Base-by-base conservation (phyloP, 768 basidiomycete genomes). In the Rhizopogon vinicolor region DNA sequence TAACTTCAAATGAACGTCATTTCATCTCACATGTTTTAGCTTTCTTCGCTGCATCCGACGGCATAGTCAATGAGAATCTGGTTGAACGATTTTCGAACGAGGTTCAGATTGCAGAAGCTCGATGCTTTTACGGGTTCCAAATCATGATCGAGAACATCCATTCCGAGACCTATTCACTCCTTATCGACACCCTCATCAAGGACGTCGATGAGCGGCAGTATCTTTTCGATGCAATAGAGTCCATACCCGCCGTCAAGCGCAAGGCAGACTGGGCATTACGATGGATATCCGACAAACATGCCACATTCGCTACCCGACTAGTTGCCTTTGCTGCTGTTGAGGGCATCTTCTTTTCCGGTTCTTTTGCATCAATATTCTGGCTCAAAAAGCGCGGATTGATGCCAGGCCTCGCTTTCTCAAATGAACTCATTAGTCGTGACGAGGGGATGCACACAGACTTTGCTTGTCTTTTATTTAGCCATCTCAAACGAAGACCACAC, bases 121-220 rank as follows among this genome's bases (percentile, higher is more conserved):
- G 94, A 3, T 97, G 91, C 69, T 98, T 98, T 74, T 98, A 97
- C 65, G 94, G 94, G 14, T 97, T 96, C 75, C 94, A 98, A 69
- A 91, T 98, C 63, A 97, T 97, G 94, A 98, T 96, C 84, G 95
- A 97, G 65, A 98, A 98, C 69, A 83, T 98, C 40, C 95, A 98
- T 71, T 94, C 93, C 3, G 94, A 98, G 67, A 95, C 94, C 0
- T 98, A 98, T 72, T 97, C 94, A 0, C 83, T 97, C 37, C 86
- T 98, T 62, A 95, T 98, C 64, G 93, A 97, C 69, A 91, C 87
- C 3, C 96, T 96, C 70, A 91, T 98, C 73, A 90, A 89, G 65
- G 94, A 98, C 51, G 66, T 82, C 7, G 75, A 68, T 1, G 74
- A 91, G 65, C 86, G 93, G 41, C 82, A 84, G 33, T 86, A 85